Percentiles rank a stretch among this genome's conserved stretches.
These are phyloP conservation scores for Arthrobotrys megalospora DNA, from an alignment of 2,329 filamentous ascomycete genomes.

Conservation along the genomic window DNA sequence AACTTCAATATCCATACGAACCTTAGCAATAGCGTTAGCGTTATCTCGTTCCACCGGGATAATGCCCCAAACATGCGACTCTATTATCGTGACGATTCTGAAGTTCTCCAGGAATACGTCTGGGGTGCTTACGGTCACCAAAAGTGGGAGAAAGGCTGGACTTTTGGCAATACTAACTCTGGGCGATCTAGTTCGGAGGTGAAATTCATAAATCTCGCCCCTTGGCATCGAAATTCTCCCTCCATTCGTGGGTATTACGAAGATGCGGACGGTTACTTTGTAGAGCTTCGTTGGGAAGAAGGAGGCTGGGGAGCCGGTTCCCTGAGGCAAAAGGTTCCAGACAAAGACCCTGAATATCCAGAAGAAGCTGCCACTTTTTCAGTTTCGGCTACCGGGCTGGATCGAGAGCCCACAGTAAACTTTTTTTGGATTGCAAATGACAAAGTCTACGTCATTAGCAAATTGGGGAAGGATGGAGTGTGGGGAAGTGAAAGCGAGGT, in stretches of 20 bases:
- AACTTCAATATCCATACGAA: background rate
- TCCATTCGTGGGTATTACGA: background rate
- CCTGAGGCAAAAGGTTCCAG: background rate
- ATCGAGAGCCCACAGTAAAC: background rate
- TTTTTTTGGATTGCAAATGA: background rate
- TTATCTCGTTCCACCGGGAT: background rate
- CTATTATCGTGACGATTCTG: background rate
- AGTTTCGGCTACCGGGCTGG: background rate
- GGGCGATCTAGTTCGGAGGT: background rate
- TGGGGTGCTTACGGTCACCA: background rate
- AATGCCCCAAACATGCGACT: background rate
- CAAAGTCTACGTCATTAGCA: background rate
- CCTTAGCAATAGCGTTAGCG: background rate
- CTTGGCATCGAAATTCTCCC: background rate
- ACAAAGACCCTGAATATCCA: background rate
- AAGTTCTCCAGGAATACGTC: background rate
- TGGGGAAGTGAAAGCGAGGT: background rate
- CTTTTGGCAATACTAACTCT: background rate
- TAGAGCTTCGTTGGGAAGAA: background rate
- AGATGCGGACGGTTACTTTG: background rate
- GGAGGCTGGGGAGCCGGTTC: background rate
- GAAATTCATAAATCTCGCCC: background rate
- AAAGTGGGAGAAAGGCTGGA: background rate
- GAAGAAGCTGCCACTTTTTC: background rate
- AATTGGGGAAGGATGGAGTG: background rate